Evolutionary conservation across 192 early-diverging fungal genomes (phyloP).

Genomic region (Dimargaris xerosporica): DNA sequence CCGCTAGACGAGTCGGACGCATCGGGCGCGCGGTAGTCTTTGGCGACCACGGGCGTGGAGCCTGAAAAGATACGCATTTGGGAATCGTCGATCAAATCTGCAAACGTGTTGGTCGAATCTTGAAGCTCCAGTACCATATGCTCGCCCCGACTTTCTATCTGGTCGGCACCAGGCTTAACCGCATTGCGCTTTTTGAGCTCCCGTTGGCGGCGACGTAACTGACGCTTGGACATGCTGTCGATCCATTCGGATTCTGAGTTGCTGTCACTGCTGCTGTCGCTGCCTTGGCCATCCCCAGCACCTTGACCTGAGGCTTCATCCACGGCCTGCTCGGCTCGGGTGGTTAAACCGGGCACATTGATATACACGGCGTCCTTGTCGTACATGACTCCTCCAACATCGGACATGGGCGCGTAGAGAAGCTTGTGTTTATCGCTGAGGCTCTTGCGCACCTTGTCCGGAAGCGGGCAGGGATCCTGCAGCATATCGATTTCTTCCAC

Average conservation of each 20-base stretch:
- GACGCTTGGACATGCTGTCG: slow-evolving; percentile 2
- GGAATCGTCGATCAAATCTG: slow-evolving; percentile 21
- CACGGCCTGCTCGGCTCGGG: slow-evolving; percentile 32
- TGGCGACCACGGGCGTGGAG: slow-evolving; percentile 18
- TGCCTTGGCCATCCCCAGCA: slow-evolving; percentile 21
- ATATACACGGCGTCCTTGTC: slow-evolving; percentile 99
- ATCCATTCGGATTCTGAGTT: slow-evolving; percentile 13
- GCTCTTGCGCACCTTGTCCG: slow-evolving; percentile 78
- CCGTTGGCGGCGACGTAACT: too few relatives aligned
- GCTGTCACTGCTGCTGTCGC: slow-evolving; percentile 3
- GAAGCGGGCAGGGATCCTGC: slow-evolving; percentile 91
- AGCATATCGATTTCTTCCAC: slow-evolving; percentile 61
- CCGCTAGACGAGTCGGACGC: slow-evolving; percentile 28
- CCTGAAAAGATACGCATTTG: slow-evolving; percentile 28
- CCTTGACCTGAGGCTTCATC: slow-evolving; percentile 22
- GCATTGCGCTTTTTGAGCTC: slow-evolving; percentile 7
- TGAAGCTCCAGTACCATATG: slow-evolving; percentile 88
- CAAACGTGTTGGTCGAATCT: slow-evolving; percentile 39
- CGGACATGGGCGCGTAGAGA: slow-evolving; percentile 96
- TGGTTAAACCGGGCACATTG: slow-evolving; percentile 77
- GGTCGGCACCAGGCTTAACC: neutral
- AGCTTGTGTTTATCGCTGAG: slow-evolving; percentile 90
- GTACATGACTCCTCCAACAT: slow-evolving; percentile 95
- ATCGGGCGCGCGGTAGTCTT: slow-evolving; percentile 30
- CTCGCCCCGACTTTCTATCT: slow-evolving; percentile 54